Evolutionary conservation across 2,329 filamentous ascomycete species (phyloP).

Genomic region (Penicillium sp.): DNA sequence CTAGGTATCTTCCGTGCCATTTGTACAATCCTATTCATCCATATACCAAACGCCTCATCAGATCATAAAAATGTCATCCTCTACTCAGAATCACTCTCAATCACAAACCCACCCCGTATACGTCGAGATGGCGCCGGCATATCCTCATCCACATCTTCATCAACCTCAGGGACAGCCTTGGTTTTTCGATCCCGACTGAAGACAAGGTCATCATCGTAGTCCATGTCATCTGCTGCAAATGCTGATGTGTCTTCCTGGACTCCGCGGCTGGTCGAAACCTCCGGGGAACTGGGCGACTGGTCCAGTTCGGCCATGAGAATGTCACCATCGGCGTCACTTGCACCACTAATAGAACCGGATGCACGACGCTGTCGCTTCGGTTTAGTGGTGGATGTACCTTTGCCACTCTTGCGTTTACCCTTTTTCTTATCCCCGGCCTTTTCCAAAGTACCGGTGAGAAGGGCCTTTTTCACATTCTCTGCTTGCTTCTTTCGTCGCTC

Average conservation of each 20-base stretch:
- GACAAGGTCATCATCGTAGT: constrained; percentile 33
- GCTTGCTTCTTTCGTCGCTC: constrained; percentile 56
- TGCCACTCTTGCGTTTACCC: constrained; percentile 29
- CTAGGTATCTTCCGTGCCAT: constrained; percentile 5
- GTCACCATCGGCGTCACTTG: constrained; percentile 29
- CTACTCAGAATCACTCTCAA: constrained; percentile 44
- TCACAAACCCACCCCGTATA: constrained; percentile 38
- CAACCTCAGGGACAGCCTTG: constrained; percentile 8
- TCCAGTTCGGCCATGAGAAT: constrained; percentile 28
- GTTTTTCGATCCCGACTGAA: constrained; percentile 26
- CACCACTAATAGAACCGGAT: constrained; percentile 15
- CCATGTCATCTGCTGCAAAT: constrained; percentile 30
- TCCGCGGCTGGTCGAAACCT: constrained; percentile 15
- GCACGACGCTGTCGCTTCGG: constrained; percentile 30
- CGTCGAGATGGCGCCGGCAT: constrained; percentile 29
- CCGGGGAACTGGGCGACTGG: constrained; percentile 15
- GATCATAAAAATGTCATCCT: constrained; percentile 16
- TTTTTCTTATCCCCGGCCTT: constrained; percentile 28
- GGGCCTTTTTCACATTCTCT: constrained; percentile 46
- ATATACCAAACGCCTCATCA: constrained; percentile 26
- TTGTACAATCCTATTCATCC: neutral
- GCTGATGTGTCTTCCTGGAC: constrained; percentile 21
- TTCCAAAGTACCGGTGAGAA: constrained; percentile 39
- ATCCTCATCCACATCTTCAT: constrained; percentile 32
- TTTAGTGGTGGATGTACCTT: constrained; percentile 17